Conservation (phyloP, 2,329 filamentous ascomycete species). For the Drechslerella coelobrocha region DNA sequence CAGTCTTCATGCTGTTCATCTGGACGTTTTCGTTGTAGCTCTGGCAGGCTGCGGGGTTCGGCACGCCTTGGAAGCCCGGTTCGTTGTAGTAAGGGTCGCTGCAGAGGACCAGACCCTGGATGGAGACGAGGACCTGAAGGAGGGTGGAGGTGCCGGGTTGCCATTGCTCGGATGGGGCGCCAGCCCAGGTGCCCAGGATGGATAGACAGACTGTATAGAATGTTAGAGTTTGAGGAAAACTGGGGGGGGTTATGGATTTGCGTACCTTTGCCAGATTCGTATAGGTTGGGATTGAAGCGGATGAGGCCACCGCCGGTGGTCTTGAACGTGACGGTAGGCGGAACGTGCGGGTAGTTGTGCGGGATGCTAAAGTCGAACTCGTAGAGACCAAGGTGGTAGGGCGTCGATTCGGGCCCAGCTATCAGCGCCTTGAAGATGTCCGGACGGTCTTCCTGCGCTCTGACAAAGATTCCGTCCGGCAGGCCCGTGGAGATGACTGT, state of each 20-base stretch:
- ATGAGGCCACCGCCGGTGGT: constrained; percentile 60
- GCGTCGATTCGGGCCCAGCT: constrained; percentile 62
- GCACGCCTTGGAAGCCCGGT: constrained; percentile 57
- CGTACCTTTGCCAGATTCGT: constrained; percentile 62
- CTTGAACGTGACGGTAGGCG: constrained; percentile 60
- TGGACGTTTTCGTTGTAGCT: constrained; percentile 33
- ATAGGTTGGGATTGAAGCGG: constrained; percentile 65
- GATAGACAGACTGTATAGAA: constrained; percentile 61
- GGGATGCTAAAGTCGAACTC: constrained; percentile 65
- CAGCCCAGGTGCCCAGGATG: constrained; percentile 63
- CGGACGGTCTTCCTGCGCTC: constrained; percentile 60
- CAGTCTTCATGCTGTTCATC: constrained; percentile 16
- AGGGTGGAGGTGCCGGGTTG: constrained; percentile 61
- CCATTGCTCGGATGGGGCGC: constrained; percentile 60
- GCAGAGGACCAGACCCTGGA: constrained; percentile 67
- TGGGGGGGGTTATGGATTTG: constrained; percentile 11
- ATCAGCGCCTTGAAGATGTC: constrained; percentile 65
- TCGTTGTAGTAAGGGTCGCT: constrained; percentile 66
- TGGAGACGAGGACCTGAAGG: constrained; percentile 64
- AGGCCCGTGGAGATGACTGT: constrained; percentile 61
- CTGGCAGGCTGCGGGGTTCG: constrained; percentile 4
- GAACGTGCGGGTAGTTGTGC: constrained; percentile 59
- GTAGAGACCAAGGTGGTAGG: constrained; percentile 65
- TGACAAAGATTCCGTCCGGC: constrained; percentile 64
- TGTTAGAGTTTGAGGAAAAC: constrained; percentile 25